phyloP scores from a whole-genome alignment of 1,284 basidiomycete genomes.

The Schizopora paradoxa region DNA sequence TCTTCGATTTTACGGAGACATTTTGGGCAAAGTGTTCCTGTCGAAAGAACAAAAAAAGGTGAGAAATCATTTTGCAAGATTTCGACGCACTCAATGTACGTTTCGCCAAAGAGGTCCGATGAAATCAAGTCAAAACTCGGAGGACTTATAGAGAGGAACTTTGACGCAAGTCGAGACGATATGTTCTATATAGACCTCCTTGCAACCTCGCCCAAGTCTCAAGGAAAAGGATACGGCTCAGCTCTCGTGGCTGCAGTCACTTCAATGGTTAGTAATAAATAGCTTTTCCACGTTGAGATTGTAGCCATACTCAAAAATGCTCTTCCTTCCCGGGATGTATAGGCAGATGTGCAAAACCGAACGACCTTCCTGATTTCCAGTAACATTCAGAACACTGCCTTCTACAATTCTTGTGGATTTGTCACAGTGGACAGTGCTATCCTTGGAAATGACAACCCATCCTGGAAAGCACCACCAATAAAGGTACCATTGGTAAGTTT shows the following conservation, averaged over 20 bases:
- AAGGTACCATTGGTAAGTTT: slow-evolving; percentile 19
- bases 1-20: too few relatives aligned
- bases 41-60: too few relatives aligned
- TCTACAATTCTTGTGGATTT: slow-evolving; percentile 23
- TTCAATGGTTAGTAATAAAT: slow-evolving; percentile 3
- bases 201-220: slow-evolving; percentile 15
- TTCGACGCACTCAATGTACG: too few relatives aligned
- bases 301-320: background rate
- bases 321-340: background rate
- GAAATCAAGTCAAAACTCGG: too few relatives aligned
- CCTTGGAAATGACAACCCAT: slow-evolving; percentile 21
- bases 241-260: slow-evolving; percentile 13
- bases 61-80: too few relatives aligned
- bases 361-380: slow-evolving; percentile 19
- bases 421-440: slow-evolving; percentile 8
- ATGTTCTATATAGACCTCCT: slow-evolving; percentile 16
- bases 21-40: too few relatives aligned
- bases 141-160: too few relatives aligned
- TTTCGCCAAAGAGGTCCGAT: too few relatives aligned
- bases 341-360: slow-evolving; percentile 21
- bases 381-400: slow-evolving; percentile 20
- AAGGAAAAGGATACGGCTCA: slow-evolving; percentile 18
- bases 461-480: slow-evolving; percentile 21
- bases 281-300: background rate
- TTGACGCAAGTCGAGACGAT: too few relatives aligned